Conservation (phyloP, 257 asterid species). For the Agastache rugosa region DNA sequence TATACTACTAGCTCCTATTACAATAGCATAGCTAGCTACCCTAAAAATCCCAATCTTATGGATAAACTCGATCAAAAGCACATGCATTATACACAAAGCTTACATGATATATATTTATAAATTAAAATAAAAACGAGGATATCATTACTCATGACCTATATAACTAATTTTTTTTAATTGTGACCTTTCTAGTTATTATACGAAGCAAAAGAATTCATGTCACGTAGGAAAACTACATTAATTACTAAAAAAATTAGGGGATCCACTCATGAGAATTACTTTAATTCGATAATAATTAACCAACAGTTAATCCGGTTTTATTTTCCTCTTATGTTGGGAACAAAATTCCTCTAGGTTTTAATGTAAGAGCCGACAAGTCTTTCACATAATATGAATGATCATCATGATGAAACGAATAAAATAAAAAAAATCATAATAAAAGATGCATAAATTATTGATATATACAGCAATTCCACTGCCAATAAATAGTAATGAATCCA, state of each 20-base stretch:
- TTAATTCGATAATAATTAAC: background rate
- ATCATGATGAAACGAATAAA: constrained; percentile 41
- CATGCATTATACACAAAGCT: background rate
- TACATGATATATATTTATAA: too few relatives aligned
- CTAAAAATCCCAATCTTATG: background rate
- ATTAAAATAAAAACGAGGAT: too few relatives aligned
- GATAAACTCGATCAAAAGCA: constrained; percentile 15
- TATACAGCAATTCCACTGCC: constrained; percentile 49
- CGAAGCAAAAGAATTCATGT: too few relatives aligned
- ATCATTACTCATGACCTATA: too few relatives aligned
- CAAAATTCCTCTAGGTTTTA: constrained; percentile 21
- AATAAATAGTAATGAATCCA: constrained; percentile 40
- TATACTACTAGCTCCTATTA: constrained; percentile 9
- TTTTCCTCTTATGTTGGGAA: constrained; percentile 25
- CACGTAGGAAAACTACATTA: too few relatives aligned
- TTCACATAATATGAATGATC: constrained; percentile 35
- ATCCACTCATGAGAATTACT: background rate
- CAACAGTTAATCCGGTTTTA: background rate
- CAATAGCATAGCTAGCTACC: constrained; percentile 18
- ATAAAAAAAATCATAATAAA: constrained; percentile 22
- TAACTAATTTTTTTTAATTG: too few relatives aligned
- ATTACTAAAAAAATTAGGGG: too few relatives aligned
- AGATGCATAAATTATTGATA: constrained; percentile 42
- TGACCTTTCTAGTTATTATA: too few relatives aligned
- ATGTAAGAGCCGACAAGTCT: constrained; percentile 41